Evolutionary conservation across 2,329 filamentous ascomycete species (phyloP), one percentile per base, ranked within the genome.

Genomic region (Clonostachys rhizophaga): DNA sequence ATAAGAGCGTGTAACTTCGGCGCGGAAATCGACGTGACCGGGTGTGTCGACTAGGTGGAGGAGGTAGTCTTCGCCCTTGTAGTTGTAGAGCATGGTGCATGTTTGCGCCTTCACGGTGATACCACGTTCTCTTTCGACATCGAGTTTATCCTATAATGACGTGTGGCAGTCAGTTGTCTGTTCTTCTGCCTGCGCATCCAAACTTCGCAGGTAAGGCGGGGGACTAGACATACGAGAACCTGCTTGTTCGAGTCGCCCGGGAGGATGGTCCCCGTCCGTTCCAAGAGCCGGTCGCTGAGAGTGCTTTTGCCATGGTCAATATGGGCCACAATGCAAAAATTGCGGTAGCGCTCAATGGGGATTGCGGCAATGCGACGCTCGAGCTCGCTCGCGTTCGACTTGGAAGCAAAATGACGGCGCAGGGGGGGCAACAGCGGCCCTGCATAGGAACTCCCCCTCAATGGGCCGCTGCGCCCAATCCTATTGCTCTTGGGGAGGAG

Each of bases 41-140:
- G 94, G 94, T 0, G 94, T 99, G 66, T 99, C 94, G 48, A 99
- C 91, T 30, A 99, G 78, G 67, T 99, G 94, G 33, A 99, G 76
- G 48, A 99, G 78, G 64, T 97, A 97, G 66, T 99, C 94, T 34
- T 87, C 73, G 14, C 88, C 91, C 16, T 86, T 74, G 69, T 96
- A 76, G 30, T 87, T 90, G 73, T 96, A 96, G 45, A 99, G 80
- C 94, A 99, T 99, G 47, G 87, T 94, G 69, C 94, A 97, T 48
- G 94, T 97, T 73, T 99, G 94, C 47, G 94, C 94, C 74, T 99
- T 99, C 65, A 99, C 94, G 0, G 94, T 99, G 64, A 99, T 99
- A 51, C 94, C 94, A 37, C 94, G 83, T 68, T 97, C 91, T 45
- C 94, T 79, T 71, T 99, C 94, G 47, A 99, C 94, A 64, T 99